A percentile compares a stretch with the other conserved stretches of the same genome.
Evolutionary conservation across 2,329 filamentous ascomycete genomes (phyloP).

Genomic region (Fusarium keratoplasticum): DNA sequence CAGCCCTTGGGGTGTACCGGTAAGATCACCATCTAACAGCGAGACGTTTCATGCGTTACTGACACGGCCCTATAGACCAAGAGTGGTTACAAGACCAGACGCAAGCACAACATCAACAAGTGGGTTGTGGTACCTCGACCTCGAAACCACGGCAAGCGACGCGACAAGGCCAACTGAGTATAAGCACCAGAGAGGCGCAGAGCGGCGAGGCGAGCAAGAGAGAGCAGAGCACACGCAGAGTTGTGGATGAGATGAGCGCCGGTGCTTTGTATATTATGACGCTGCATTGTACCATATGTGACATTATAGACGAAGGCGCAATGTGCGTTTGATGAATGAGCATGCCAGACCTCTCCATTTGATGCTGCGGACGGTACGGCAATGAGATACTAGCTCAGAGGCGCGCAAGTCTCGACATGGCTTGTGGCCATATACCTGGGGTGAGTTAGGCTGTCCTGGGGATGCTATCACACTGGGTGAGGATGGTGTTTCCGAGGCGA

Average conservation of each 20-base stretch:
- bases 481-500: background rate
- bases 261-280: constrained; percentile 47
- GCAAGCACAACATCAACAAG: constrained; percentile 90
- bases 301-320: constrained; percentile 43
- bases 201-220: constrained; percentile 5
- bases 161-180: constrained; percentile 66
- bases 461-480: background rate
- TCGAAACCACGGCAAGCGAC: constrained; percentile 92
- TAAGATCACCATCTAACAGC: constrained; percentile 63
- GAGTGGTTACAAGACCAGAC: constrained; percentile 91
- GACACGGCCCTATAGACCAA: constrained; percentile 67
- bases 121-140: constrained; percentile 86
- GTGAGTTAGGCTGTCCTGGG: background rate
- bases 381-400: background rate
- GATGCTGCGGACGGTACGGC: background rate
- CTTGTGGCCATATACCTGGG: background rate
- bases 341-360: constrained; percentile 16
- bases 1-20: constrained; percentile 95
- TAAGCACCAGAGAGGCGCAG: constrained; percentile 27
- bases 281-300: constrained; percentile 50
- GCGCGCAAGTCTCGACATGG: background rate
- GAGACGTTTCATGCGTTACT: constrained; percentile 8
- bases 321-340: constrained; percentile 30
- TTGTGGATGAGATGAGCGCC: constrained; percentile 25
- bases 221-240: constrained; percentile 26